A percentile compares a stretch with the other conserved stretches of the same genome.
Evolutionary conservation across 371 early-diverging fungal species (phyloP).

Genomic region (Lichtheimia corymbifera): DNA sequence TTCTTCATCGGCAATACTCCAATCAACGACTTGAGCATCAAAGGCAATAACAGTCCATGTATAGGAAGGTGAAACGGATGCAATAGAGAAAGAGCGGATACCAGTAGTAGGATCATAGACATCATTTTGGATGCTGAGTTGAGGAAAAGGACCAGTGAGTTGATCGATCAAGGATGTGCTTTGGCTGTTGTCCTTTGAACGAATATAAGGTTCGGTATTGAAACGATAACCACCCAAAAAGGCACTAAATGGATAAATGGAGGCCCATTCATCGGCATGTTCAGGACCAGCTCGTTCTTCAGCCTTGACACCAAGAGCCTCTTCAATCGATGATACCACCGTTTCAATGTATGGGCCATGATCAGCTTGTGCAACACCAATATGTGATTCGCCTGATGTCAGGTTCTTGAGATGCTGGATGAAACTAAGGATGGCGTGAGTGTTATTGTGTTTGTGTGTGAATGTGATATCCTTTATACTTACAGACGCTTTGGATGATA

Average conservation of each 20-base stretch:
- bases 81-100: slow-evolving; percentile 52
- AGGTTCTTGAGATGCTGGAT: slow-evolving; percentile 66
- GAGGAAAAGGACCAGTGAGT: slow-evolving; percentile 42
- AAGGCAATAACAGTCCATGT: slow-evolving; percentile 71
- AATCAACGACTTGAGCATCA: slow-evolving; percentile 59
- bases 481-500: slow-evolving; percentile 66
- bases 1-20: slow-evolving; percentile 59
- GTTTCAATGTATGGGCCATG: slow-evolving; percentile 57
- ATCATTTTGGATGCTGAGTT: slow-evolving; percentile 45
- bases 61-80: slow-evolving; percentile 58
- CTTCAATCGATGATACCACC: slow-evolving; percentile 46
- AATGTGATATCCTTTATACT: neutral
- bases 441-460: neutral
- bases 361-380: slow-evolving; percentile 68
- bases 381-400: slow-evolving; percentile 58
- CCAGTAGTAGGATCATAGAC: slow-evolving; percentile 54
- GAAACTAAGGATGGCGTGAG: slow-evolving; percentile 28
- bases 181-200: slow-evolving; percentile 7
- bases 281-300: slow-evolving; percentile 29
- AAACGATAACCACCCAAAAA: slow-evolving; percentile 68
- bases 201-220: slow-evolving; percentile 55
- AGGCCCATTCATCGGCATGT: slow-evolving; percentile 61
- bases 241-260: slow-evolving; percentile 70
- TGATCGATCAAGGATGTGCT: slow-evolving; percentile 19
- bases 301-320: slow-evolving; percentile 35